Evolutionary conservation across 768 basidiomycete genomes (phyloP).

Genomic region (Neoboletus brunneissimus): DNA sequence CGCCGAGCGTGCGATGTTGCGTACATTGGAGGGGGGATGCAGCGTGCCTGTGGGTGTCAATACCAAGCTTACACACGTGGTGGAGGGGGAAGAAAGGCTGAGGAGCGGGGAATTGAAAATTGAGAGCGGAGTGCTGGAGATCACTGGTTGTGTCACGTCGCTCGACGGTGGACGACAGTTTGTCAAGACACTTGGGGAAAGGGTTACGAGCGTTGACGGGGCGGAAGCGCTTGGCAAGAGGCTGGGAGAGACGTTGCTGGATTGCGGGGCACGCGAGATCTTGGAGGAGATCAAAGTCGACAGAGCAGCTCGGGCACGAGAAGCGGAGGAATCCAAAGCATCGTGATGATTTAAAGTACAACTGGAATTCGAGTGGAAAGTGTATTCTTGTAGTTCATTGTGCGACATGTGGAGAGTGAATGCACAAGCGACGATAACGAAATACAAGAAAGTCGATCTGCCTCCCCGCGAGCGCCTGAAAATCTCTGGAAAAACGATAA

Average conservation of each 20-base stretch:
- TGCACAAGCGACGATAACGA: conserved; percentile 20
- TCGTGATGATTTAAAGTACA: conserved; percentile 6
- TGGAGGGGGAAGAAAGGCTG: conserved; percentile 31
- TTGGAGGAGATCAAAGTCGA: conserved; percentile 80
- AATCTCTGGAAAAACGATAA: conserved; percentile 38
- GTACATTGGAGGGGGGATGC: conserved; percentile 94
- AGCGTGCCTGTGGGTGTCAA: conserved; percentile 91
- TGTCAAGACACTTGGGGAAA: conserved; percentile 54
- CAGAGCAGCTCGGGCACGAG: conserved; percentile 46
- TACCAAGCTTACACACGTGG: conserved; percentile 42
- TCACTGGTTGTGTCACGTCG: conserved; percentile 84
- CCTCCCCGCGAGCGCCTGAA: conserved; percentile 71
- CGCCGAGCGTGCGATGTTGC: conserved; percentile 85
- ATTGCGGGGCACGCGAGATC: conserved; percentile 72
- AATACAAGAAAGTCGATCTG: conserved; percentile 41
- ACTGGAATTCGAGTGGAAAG: neutral
- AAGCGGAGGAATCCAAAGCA: conserved; percentile 26
- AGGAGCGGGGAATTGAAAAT: conserved; percentile 31
- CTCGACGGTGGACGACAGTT: conserved; percentile 74
- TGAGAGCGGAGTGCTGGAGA: conserved; percentile 44
- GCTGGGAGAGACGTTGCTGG: conserved; percentile 63
- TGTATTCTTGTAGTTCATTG: conserved; percentile 29
- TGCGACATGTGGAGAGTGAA: conserved; percentile 5
- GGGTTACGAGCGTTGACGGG: conserved; percentile 50
- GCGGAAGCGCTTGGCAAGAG: conserved; percentile 67